These are phyloP conservation scores for Neurospora sp. DNA, from an alignment of 495 filamentous ascomycete genomes.

Conservation along the genomic window DNA sequence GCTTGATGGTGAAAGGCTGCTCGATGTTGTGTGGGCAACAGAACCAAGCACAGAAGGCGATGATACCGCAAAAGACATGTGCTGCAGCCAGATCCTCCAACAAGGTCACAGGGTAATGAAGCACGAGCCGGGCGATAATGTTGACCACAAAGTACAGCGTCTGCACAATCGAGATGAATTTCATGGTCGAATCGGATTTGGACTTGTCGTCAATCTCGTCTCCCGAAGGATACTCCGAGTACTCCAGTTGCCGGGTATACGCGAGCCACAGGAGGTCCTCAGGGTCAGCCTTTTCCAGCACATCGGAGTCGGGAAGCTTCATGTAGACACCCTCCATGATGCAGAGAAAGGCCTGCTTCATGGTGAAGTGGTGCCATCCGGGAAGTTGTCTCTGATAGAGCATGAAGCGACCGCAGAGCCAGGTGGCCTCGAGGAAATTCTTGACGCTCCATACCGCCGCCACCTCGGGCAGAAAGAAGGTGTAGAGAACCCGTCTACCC, in stretches of 20 bases:
- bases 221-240: neutral
- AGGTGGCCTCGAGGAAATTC: neutral
- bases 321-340: neutral
- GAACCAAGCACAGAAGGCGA: neutral
- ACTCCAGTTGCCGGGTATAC: neutral
- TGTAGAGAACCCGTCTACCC: neutral
- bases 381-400: neutral
- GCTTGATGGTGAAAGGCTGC: neutral
- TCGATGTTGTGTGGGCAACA: neutral
- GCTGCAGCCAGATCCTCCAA: neutral
- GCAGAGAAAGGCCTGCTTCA: neutral
- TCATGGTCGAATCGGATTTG: neutral
- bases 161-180: neutral
- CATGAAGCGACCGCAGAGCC: neutral
- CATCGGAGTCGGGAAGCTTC: neutral
- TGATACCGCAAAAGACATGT: neutral
- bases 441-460: neutral
- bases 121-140: neutral
- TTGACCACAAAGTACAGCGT: neutral
- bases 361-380: neutral
- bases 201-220: neutral
- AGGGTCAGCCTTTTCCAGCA: neutral
- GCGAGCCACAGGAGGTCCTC: neutral
- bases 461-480: neutral
- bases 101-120: neutral